Evolutionary conservation across 2,329 filamentous ascomycete genomes (phyloP).

Genomic region (Ophiostoma sp.): DNA sequence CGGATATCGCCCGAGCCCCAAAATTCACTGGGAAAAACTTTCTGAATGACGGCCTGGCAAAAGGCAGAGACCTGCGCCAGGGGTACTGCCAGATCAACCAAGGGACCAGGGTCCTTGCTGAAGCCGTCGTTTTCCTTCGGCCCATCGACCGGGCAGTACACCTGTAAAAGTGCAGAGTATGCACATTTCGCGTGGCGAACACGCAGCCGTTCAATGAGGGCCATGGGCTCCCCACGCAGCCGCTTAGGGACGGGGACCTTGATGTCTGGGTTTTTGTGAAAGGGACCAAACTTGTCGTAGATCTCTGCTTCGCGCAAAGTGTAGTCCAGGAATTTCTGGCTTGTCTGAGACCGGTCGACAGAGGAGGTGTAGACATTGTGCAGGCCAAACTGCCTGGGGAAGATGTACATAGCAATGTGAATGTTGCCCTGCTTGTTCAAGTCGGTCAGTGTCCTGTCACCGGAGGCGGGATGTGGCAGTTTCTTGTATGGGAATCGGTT

Average conservation of each 20-base stretch:
- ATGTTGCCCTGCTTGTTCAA: conserved; percentile 45
- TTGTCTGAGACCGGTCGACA: conserved; percentile 48
- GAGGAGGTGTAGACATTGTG: conserved; percentile 85
- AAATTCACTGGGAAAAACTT: conserved; percentile 67
- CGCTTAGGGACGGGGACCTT: conserved; percentile 52
- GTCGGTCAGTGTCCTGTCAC: conserved; percentile 56
- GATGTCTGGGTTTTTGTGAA: conserved; percentile 21
- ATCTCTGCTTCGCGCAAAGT: conserved; percentile 83
- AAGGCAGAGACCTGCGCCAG: conserved; percentile 71
- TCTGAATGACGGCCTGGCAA: conserved; percentile 68
- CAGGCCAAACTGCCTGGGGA: conserved; percentile 81
- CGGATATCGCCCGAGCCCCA: conserved; percentile 59
- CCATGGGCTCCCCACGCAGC: conserved; percentile 56
- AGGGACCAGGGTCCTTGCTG: conserved; percentile 31
- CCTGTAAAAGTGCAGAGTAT: conserved; percentile 68
- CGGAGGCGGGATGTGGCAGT: conserved; percentile 58
- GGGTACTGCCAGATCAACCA: conserved; percentile 65
- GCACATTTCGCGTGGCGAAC: conserved; percentile 67
- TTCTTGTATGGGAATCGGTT: neutral
- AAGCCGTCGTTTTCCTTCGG: neutral
- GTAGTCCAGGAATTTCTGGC: conserved; percentile 76
- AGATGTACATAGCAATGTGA: conserved; percentile 85
- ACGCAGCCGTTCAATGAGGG: conserved; percentile 63
- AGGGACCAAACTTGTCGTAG: conserved; percentile 33
- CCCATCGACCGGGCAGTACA: conserved; percentile 66